phyloP scores from a whole-genome alignment of 2,329 filamentous ascomycete genomes.

The Pseudogymnoascus sp. region DNA sequence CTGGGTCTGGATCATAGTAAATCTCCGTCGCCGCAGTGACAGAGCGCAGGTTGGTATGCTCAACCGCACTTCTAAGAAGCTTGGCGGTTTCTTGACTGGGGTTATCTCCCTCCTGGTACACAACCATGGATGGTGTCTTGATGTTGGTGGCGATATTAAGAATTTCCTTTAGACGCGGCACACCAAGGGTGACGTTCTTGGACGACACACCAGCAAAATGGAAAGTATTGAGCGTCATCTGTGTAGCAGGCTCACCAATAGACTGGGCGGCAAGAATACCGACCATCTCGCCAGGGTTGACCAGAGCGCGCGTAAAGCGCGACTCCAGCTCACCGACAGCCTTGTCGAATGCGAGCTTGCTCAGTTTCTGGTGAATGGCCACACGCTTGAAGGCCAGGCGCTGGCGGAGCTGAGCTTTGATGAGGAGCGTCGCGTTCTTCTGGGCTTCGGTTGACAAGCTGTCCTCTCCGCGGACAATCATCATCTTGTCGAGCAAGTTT shows the following conservation, averaged over 20 bases:
- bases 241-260: constrained; percentile 95
- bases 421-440: constrained; percentile 76
- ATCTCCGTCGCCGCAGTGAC: constrained; percentile 91
- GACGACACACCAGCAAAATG: constrained; percentile 99
- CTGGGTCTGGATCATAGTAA: constrained; percentile 91
- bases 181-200: constrained; percentile 98
- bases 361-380: constrained; percentile 76
- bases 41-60: constrained; percentile 88
- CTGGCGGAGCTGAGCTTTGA: constrained; percentile 87
- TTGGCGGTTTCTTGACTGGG: constrained; percentile 75
- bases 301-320: constrained; percentile 76
- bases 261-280: constrained; percentile 96
- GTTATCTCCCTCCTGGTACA: constrained; percentile 64
- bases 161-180: constrained; percentile 98
- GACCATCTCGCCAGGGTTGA: constrained; percentile 96
- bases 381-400: constrained; percentile 88
- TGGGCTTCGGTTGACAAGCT: constrained; percentile 79
- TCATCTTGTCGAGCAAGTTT: constrained; percentile 65
- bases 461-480: constrained; percentile 82
- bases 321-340: constrained; percentile 85
- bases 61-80: constrained; percentile 76
- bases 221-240: constrained; percentile 99
- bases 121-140: constrained; percentile 95
- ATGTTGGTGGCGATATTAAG: constrained; percentile 95
- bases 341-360: constrained; percentile 86